Percentiles rank a stretch among this genome's conserved stretches.
phyloP scores from a whole-genome alignment of 257 asterid genomes.

The Solanum chiquidenum region DNA sequence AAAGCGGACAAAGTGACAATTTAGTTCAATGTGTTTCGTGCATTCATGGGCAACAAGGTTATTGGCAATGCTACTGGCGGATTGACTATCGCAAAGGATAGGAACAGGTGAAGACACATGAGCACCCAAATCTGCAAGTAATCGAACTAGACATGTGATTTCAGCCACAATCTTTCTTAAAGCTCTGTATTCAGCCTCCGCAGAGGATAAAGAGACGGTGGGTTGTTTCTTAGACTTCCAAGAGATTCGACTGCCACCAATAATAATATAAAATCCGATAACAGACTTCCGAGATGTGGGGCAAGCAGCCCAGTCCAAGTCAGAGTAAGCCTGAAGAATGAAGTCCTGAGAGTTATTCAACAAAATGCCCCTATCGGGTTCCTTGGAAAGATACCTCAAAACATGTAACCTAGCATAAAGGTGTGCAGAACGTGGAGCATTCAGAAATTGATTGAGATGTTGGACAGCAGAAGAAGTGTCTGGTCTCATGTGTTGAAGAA shows the following conservation, averaged over 20 bases:
- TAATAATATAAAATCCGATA: not conserved
- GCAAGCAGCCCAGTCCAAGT: not conserved
- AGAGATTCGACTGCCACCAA: not conserved
- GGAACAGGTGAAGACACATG: not conserved
- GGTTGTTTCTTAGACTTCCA: not conserved
- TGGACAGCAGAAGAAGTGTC: too few relatives aligned
- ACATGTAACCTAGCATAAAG: not conserved
- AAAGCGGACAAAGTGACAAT: not conserved
- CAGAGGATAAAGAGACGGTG: too few relatives aligned
- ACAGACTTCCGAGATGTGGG: not conserved
- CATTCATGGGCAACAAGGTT: not conserved
- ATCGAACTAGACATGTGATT: not conserved
- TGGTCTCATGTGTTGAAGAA: too few relatives aligned
- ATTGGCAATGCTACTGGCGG: not conserved
- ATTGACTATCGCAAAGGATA: not conserved
- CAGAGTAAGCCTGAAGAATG: too few relatives aligned
- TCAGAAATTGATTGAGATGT: too few relatives aligned
- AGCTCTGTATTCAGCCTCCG: not conserved
- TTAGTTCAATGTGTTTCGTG: too few relatives aligned
- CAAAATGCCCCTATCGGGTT: not conserved
- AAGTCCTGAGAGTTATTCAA: not conserved
- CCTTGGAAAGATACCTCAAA: not conserved
- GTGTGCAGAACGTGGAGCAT: too few relatives aligned
- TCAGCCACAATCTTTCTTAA: not conserved
- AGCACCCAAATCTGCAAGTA: not conserved